Conservation (phyloP, 768 basidiomycete species). For the Strobilomyces confusus region DNA sequence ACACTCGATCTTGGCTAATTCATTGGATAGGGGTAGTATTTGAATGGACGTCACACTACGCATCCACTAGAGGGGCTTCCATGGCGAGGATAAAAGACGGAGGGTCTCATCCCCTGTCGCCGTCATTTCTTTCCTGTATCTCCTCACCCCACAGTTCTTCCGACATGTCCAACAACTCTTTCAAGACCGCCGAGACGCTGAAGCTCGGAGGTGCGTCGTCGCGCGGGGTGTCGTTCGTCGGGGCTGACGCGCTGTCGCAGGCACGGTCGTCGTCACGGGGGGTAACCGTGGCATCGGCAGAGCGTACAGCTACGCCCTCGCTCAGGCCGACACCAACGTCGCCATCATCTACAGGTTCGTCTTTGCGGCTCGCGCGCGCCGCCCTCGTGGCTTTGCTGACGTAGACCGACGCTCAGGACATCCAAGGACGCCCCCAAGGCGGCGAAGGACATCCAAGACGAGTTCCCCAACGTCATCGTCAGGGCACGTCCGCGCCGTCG, state of each 20-base stretch:
- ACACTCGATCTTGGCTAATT: conserved; percentile 14
- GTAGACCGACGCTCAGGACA: conserved; percentile 28
- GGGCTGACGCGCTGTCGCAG: conserved; percentile 9
- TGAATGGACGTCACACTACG: conserved; percentile 3
- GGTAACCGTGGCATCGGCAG: conserved; percentile 60
- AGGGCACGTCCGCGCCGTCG: too few relatives aligned
- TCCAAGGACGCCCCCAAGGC: conserved; percentile 46
- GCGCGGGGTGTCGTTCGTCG: neutral
- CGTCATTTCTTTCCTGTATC: neutral
- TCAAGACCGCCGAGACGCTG: conserved; percentile 15
- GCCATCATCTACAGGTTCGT: conserved; percentile 57
- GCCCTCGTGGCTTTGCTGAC: neutral
- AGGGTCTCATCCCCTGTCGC: neutral
- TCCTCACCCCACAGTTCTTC: neutral
- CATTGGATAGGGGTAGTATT: neutral
- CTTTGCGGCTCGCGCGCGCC: neutral
- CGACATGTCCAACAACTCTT: neutral
- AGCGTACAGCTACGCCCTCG: conserved; percentile 50
- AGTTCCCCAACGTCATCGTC: conserved; percentile 44
- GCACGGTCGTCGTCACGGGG: conserved; percentile 54
- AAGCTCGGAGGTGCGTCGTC: conserved; percentile 28
- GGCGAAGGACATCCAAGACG: conserved; percentile 42
- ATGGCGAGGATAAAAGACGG: conserved; percentile 9
- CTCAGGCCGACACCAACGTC: conserved; percentile 52
- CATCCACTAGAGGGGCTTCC: conserved; percentile 15